Evolutionary conservation across 2,329 filamentous ascomycete genomes (phyloP), one percentile per base, ranked within the genome.

Genomic region (Calonectria montana): DNA sequence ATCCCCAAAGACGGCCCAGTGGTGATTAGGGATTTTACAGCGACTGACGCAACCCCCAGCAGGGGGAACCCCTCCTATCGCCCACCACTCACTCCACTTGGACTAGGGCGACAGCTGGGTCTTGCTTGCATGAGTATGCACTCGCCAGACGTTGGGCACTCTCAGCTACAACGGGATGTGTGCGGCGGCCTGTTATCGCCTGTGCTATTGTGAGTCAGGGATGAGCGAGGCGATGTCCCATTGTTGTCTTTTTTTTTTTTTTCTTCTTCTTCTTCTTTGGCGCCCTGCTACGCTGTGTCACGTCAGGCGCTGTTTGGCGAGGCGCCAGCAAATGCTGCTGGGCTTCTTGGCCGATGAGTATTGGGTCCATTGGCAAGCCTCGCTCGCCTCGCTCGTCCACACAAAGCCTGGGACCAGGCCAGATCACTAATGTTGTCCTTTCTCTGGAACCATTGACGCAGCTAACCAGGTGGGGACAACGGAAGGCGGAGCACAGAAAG

Each of bases 101-200:
- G 29, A 59, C 69, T 57, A 66, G 53, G 62, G 67, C 57, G 67
- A 65, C 45, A 61, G 63, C 67, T 70, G 62, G 67, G 53, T 59
- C 67, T 67, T 71, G 69, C 69, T 48, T 67, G 63, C 69, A 71
- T 71, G 57, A 43, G 64, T 31, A 67, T 67, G 64, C 63, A 61
- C 39, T 64, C 39, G 35, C 50, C 41, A 29, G 45, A 25, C n/a
- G 47, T 27, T 65, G 62, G 41, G 31, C 35, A 59, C 48, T 67
- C 43, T 71, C 69, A 71, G 64, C 69, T 67, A 48, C 37, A 18
- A 63, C 53, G 63, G 47, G 53, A 63, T 48, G 61, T 57, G 50
- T 50, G 27, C 68, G 43, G 35, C 39, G 43, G n/a, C 29, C 23
- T 23, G 27, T 39, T 41, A 50, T 29, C 48, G 15, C 62, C 43